Conservation (phyloP, 2,329 filamentous ascomycete genomes). For the Colletotrichum tabaci region DNA sequence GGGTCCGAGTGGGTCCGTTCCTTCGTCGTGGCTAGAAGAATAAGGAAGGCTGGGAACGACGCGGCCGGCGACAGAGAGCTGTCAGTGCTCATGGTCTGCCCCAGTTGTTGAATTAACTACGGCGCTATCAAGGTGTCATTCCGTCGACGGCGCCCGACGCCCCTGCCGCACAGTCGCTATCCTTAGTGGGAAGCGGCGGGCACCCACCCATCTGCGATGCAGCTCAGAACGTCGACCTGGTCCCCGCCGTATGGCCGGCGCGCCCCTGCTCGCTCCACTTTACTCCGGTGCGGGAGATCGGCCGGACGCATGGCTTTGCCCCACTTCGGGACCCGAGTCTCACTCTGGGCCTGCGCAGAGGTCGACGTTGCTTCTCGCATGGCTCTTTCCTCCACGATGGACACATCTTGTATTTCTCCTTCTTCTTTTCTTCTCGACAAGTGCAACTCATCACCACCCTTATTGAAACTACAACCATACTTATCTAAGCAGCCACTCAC, state of each 20-base stretch:
- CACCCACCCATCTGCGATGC: slow-evolving; percentile 37
- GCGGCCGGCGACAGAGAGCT: slow-evolving; percentile 2
- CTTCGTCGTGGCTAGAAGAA: not conserved
- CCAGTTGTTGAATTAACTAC: slow-evolving; percentile 1
- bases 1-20: slow-evolving; percentile 14
- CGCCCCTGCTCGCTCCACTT: not conserved
- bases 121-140: slow-evolving; percentile 34
- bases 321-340: slow-evolving; percentile 4
- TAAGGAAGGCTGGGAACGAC: not conserved
- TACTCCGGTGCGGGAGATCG: slow-evolving; percentile 23
- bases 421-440: no score
- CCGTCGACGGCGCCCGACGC: slow-evolving; percentile 25
- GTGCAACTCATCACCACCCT: no score
- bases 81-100: slow-evolving; percentile 6
- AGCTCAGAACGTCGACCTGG: slow-evolving; percentile 2
- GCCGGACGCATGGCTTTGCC: slow-evolving; percentile 1
- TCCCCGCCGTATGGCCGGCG: slow-evolving; percentile 31
- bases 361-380: not conserved
- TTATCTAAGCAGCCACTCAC: not conserved
- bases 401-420: no score
- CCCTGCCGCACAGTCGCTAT: slow-evolving; percentile 31
- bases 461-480: not conserved
- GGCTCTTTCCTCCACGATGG: not conserved
- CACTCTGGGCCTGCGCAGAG: not conserved
- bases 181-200: not conserved